Conservation (phyloP, 306 rosid species). For the peach (Prunus persica) region Prunus_persica_NCBIv2 NC_034012.1:2688501-2689000, state of each 20-base stretch:
- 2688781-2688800: constrained; percentile 91
- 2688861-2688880: constrained; percentile 64
- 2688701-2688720: constrained; percentile 5
- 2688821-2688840: constrained; percentile 72
- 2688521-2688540: neutral
- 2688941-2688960: constrained; percentile 79
- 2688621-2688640: too few relatives aligned
- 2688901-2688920: constrained; percentile 67
- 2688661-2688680: neutral
- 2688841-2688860: constrained; percentile 70
- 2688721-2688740: neutral
- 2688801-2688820: constrained; percentile 86
- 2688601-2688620: too few relatives aligned
- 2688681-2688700: neutral
- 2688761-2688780: constrained; percentile 85
- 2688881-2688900: constrained; percentile 72
- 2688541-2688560: neutral
- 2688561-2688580: neutral
- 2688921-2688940: constrained; percentile 50
- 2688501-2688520: constrained; percentile 53
- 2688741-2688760: constrained; percentile 38
- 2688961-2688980: constrained; percentile 46
- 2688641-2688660: neutral
- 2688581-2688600: neutral
- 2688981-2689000: neutral